Evolutionary conservation across 1,284 basidiomycete genomes (phyloP).

Genomic region (Ustilago curta): DNA sequence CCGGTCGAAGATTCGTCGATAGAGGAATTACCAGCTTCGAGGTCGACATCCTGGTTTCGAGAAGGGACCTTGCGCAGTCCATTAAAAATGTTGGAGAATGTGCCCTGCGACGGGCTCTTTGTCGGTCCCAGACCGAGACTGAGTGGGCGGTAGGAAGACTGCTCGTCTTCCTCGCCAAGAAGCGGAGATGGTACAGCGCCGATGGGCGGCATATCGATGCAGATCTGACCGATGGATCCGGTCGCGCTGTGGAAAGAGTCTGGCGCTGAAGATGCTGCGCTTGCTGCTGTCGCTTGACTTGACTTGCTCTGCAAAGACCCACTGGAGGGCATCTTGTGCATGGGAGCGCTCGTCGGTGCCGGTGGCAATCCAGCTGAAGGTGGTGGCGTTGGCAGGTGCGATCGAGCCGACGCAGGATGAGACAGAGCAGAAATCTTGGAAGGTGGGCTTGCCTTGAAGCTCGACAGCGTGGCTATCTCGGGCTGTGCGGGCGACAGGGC

Average conservation of each 20-base stretch:
- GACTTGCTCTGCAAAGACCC: slow-evolving; percentile 42
- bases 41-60: slow-evolving; percentile 18
- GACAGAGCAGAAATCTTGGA: slow-evolving; percentile 10
- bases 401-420: slow-evolving; percentile 16
- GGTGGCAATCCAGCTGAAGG: slow-evolving; percentile 42
- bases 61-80: slow-evolving; percentile 25
- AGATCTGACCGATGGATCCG: slow-evolving; percentile 33
- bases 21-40: slow-evolving; percentile 35
- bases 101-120: slow-evolving; percentile 37
- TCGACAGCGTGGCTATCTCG: slow-evolving; percentile 26
- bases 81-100: slow-evolving; percentile 39
- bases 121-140: slow-evolving; percentile 47
- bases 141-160: slow-evolving; percentile 36
- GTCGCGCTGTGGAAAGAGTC: slow-evolving; percentile 44
- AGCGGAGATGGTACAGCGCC: slow-evolving; percentile 14
- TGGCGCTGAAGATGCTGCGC: slow-evolving; percentile 6
- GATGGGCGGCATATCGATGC: slow-evolving; percentile 33
- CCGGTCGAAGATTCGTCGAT: slow-evolving; percentile 16
- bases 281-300: slow-evolving; percentile 19
- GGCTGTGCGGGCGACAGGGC: slow-evolving; percentile 35
- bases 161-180: slow-evolving; percentile 7
- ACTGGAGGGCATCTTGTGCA: slow-evolving; percentile 35
- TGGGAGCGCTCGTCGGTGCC: slow-evolving; percentile 27
- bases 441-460: slow-evolving; percentile 20
- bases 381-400: slow-evolving; percentile 37